These are phyloP conservation scores for Boletellus sp. DNA, from an alignment of 768 basidiomycete genomes.

Conservation along the genomic window DNA sequence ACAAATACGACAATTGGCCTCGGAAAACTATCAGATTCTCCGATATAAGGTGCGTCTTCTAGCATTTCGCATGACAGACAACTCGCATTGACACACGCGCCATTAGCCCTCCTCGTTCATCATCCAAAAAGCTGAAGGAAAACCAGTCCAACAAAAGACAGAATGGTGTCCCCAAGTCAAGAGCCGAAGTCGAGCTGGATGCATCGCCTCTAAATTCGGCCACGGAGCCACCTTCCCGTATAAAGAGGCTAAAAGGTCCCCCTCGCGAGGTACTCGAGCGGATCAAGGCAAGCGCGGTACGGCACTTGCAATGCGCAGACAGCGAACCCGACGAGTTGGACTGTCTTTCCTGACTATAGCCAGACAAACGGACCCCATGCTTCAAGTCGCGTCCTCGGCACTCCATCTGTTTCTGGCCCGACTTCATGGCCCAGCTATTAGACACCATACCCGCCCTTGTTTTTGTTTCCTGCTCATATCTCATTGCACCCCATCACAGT, in stretches of 20 bases:
- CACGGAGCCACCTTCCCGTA: conserved; percentile 1
- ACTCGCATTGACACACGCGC: not conserved
- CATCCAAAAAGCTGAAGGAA: conserved; percentile 36
- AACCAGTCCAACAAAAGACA: conserved; percentile 17
- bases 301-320: conserved; percentile 16
- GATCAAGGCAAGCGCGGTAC: conserved; percentile 31
- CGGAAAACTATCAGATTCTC: conserved; percentile 18
- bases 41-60: conserved; percentile 12
- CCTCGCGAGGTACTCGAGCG: conserved; percentile 39
- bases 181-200: not conserved
- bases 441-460: too few relatives aligned
- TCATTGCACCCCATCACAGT: too few relatives aligned
- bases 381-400: not conserved
- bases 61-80: not conserved
- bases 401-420: too few relatives aligned
- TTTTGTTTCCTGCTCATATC: too few relatives aligned
- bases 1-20: conserved; percentile 21
- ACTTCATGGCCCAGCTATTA: too few relatives aligned
- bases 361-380: too few relatives aligned
- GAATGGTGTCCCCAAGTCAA: not conserved
- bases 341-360: conserved; percentile 37
- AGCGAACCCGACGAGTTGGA: conserved; percentile 46
- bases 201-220: not conserved
- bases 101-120: conserved; percentile 8
- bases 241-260: conserved; percentile 31